Conservation (phyloP, 768 basidiomycete species). For the Rhizopogon vulgaris region DNA sequence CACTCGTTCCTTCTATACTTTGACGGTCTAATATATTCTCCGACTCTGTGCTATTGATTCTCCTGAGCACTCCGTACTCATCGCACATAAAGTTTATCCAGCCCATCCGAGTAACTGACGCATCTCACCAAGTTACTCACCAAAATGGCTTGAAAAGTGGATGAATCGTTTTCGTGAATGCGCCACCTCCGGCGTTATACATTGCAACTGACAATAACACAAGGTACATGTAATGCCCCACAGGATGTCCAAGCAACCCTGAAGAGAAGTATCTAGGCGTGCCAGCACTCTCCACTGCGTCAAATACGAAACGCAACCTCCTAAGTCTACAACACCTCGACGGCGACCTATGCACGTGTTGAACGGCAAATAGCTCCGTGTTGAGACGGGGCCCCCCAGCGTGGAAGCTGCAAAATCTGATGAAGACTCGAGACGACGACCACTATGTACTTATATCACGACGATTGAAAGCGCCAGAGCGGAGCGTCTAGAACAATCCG, state of each 20-base stretch:
- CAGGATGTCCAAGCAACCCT: not conserved
- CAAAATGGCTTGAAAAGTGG: too few relatives aligned
- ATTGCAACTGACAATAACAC: too few relatives aligned
- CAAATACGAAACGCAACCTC: slow-evolving; percentile 4
- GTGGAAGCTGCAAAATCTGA: slow-evolving; percentile 14
- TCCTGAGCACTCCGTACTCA: too few relatives aligned
- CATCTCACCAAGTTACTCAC: too few relatives aligned
- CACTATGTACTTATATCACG: slow-evolving; percentile 2
- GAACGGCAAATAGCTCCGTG: slow-evolving; percentile 34
- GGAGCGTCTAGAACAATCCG: slow-evolving; percentile 66
- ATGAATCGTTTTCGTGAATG: too few relatives aligned
- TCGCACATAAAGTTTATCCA: too few relatives aligned
- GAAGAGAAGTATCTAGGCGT: not conserved
- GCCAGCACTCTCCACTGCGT: slow-evolving; percentile 1
- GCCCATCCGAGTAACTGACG: too few relatives aligned
- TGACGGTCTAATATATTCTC: too few relatives aligned
- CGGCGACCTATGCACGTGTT: slow-evolving; percentile 27
- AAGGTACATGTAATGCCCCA: not conserved
- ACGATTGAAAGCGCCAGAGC: slow-evolving; percentile 16
- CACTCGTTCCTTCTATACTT: too few relatives aligned
- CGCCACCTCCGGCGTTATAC: too few relatives aligned
- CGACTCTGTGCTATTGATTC: too few relatives aligned
- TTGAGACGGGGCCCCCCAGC: slow-evolving; percentile 28
- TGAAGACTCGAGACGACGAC: slow-evolving; percentile 10
- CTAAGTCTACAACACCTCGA: slow-evolving; percentile 11